Conservation (phyloP, 164 flowering plant species). For the Paratinospora sagittata region DNA sequence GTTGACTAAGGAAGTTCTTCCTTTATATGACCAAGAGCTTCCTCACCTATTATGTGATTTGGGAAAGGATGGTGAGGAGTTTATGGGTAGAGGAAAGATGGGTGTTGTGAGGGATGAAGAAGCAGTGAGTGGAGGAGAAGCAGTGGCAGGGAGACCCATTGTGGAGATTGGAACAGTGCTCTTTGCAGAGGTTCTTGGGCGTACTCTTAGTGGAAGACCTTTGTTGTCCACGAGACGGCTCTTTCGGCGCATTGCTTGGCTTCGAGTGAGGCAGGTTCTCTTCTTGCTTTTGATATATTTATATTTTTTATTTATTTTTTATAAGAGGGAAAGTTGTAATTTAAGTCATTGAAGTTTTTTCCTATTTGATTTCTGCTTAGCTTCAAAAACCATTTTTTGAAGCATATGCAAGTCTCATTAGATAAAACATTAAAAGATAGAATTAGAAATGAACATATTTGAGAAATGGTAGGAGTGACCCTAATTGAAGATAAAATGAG, state of each 20-base stretch:
- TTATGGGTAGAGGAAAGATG: slow-evolving; percentile 66
- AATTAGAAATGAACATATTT: too few species aligned
- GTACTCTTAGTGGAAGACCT: slow-evolving; percentile 93
- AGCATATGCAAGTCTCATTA: too few species aligned
- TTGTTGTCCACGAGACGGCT: slow-evolving; percentile 74
- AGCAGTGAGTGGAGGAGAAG: slow-evolving; percentile 36
- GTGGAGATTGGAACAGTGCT: slow-evolving; percentile 84
- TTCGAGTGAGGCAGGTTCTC: slow-evolving; percentile 99
- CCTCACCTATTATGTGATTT: slow-evolving; percentile 60
- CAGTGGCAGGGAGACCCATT: slow-evolving; percentile 51
- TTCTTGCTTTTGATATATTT: slow-evolving; percentile 37
- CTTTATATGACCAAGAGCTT: slow-evolving; percentile 76
- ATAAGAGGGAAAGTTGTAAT: background rate
- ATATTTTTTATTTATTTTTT: background rate
- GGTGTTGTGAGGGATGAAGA: slow-evolving; percentile 71
- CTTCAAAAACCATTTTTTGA: background rate
- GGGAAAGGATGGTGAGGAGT: slow-evolving; percentile 55
- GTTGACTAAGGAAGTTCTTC: slow-evolving; percentile 92
- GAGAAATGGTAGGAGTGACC: too few species aligned
- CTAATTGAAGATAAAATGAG: too few species aligned
- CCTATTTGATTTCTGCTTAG: background rate
- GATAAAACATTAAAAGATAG: too few species aligned
- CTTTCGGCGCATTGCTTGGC: slow-evolving; percentile 76
- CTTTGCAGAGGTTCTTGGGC: slow-evolving; percentile 88
- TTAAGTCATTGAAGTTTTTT: background rate